These are phyloP conservation scores for Plasmodium inui DNA, from an alignment of 169 alveolate species.

Conservation along the genomic window DNA sequence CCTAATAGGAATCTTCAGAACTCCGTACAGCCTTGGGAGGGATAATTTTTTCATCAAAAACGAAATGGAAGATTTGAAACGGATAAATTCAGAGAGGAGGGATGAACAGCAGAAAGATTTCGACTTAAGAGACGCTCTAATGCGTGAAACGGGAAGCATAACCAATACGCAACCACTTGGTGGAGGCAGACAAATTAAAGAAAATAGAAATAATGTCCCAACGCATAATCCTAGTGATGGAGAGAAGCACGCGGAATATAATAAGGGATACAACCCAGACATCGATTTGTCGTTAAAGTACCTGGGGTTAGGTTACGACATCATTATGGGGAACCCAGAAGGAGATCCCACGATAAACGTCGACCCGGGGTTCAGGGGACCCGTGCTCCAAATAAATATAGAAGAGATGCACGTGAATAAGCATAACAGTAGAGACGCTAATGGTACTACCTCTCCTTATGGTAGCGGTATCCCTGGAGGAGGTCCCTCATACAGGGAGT, in stretches of 20 bases:
- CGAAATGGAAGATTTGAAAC: background rate
- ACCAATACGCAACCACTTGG: background rate
- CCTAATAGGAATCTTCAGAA: background rate
- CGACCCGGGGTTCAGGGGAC: constrained; percentile 89
- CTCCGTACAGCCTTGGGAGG: constrained; percentile 6
- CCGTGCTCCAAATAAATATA: constrained; percentile 81
- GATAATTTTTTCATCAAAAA: background rate
- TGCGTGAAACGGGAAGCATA: background rate
- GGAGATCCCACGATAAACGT: constrained; percentile 88
- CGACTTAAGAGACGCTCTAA: constrained; percentile 21
- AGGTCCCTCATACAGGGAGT: background rate
- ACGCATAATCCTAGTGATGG: background rate
- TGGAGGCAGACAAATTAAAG: background rate
- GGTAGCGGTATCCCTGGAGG: background rate
- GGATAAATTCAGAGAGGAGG: background rate
- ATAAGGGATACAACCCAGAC: background rate
- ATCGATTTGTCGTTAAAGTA: constrained; percentile 77
- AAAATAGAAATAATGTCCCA: background rate
- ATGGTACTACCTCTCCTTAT: background rate
- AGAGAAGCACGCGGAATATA: background rate
- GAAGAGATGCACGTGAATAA: constrained; percentile 3
- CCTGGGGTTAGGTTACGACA: constrained; percentile 88
- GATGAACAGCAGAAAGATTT: constrained; percentile 5
- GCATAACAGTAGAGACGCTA: background rate
- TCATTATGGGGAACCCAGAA: constrained; percentile 87